Base-by-base conservation (phyloP, 257 asterid species). In the Petunia secreta region DNA sequence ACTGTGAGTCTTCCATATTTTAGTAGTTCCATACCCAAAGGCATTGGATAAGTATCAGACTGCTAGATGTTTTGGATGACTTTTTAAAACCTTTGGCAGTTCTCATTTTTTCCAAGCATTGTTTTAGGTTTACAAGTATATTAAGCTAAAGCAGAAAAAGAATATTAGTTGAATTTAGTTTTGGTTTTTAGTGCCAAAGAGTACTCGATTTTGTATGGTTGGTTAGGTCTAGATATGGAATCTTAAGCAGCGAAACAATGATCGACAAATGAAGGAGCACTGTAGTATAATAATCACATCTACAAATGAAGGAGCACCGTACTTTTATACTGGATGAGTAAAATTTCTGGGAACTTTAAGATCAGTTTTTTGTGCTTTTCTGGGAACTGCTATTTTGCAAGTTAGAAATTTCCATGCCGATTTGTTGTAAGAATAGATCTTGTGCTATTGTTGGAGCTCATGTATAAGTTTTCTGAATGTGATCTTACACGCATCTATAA, bases 141-240 rank as follows among this genome's bases (percentile, higher is more conserved):
- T 4, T 44, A 68, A 68, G 75, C 41, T 68, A 68, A 68, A 68
- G 46, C 5, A 2, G 8, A 25, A 69, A 44, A 44, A 8, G 15
- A 43, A 44, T 66, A 10, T 54, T 71, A 25, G 77, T 71, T 34
- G 25, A 71, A 16, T 36, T 46, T 48, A 43, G 43, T 71, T 25
- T 10, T 25, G 46, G 44, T 11, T 71, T 71, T 34, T 10, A 48
- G 60, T 10, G 44, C 6, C 34, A 37, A 71, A 48, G 77, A 66
- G 77, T 46, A 71, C 44, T 6, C 48, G 55, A 48, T 48, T 34
- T 71, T 48, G 60, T 48, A 54, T 10, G 77, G 77, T 11, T 48
- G 34, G 44, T 10, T 46, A 4, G 59, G 77, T 71, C 76, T 44
- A 46, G 59, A 25, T 9, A 11, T 48, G 60, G 77, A 55, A 63